A percentile compares a stretch with the other conserved stretches of the same genome.
Conservation (phyloP, 2,329 filamentous ascomycete species). For the Apiospora malaysiana region DNA sequence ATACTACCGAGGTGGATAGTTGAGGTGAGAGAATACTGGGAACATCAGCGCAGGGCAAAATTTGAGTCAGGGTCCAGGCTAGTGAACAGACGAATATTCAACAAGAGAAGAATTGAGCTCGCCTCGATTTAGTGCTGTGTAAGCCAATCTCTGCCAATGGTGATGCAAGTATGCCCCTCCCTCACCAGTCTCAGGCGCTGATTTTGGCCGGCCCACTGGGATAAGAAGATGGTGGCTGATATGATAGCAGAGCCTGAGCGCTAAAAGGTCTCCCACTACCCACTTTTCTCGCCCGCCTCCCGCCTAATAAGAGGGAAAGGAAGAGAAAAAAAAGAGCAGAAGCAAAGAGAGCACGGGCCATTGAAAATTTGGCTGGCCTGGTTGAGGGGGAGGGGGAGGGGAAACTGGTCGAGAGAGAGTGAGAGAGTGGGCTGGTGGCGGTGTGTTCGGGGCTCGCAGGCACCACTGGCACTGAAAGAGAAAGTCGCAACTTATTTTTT, state of each 20-base stretch:
- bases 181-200: constrained; percentile 7
- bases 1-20: constrained; percentile 8
- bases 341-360: constrained; percentile 5
- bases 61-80: constrained; percentile 11
- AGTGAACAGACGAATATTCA: neutral
- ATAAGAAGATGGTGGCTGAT: neutral
- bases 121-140: constrained; percentile 8
- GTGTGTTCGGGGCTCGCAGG: neutral
- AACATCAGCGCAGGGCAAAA: constrained; percentile 2
- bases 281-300: neutral
- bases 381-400: no score
- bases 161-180: constrained; percentile 10
- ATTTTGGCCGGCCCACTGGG: neutral
- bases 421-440: constrained; percentile 11
- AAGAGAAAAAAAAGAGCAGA: neutral
- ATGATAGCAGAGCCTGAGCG: constrained; percentile 8
- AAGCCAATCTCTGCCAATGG: neutral
- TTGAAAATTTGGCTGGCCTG: constrained; percentile 14
- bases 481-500: constrained; percentile 17
- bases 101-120: constrained; percentile 9
- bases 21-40: neutral
- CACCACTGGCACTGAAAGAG: neutral
- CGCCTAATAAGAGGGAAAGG: neutral
- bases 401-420: neutral
- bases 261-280: constrained; percentile 3